Percentiles rank a stretch among this genome's conserved stretches.
Evolutionary conservation across 176 grass and related monocot genomes (phyloP).

Genomic region (Phoenix roebelenii): DNA sequence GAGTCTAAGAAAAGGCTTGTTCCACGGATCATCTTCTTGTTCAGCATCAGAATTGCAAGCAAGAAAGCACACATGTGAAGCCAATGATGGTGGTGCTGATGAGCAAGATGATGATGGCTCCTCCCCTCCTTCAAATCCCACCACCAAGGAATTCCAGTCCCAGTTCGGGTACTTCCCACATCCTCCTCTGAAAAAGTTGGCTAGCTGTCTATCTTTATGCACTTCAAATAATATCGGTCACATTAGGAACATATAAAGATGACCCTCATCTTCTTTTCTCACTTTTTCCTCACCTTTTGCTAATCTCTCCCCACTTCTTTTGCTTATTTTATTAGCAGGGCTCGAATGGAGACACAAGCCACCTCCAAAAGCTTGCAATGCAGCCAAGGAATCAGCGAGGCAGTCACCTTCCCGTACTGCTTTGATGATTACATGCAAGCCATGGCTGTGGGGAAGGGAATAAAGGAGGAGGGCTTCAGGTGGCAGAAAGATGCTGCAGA

Average conservation of each 20-base stretch:
- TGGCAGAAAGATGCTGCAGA: slow-evolving; percentile 48
- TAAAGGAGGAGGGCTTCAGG: slow-evolving; percentile 48
- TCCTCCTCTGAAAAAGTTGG: slow-evolving; percentile 83
- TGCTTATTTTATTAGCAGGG: slow-evolving; percentile 30
- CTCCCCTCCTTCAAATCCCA: slow-evolving; percentile 28
- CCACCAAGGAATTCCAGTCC: slow-evolving; percentile 52
- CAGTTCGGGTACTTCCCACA: slow-evolving; percentile 23
- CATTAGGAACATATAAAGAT: slow-evolving; percentile 12
- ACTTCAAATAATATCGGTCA: slow-evolving; percentile 27
- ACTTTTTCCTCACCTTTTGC: neutral
- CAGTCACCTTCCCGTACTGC: slow-evolving; percentile 39
- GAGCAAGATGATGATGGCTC: slow-evolving; percentile 42
- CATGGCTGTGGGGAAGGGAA: slow-evolving; percentile 53
- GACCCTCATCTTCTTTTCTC: slow-evolving; percentile 19
- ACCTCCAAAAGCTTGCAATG: slow-evolving; percentile 46
- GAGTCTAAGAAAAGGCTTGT: slow-evolving; percentile 44
- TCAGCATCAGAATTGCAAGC: slow-evolving; percentile 31
- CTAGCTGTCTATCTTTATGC: slow-evolving; percentile 8
- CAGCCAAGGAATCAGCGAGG: slow-evolving; percentile 44
- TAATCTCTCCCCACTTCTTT: neutral
- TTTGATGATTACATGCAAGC: slow-evolving; percentile 81
- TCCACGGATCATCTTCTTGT: slow-evolving; percentile 31
- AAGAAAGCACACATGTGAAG: slow-evolving; percentile 47
- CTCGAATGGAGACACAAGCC: slow-evolving; percentile 41
- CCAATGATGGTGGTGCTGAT: slow-evolving; percentile 40